Base-by-base conservation (phyloP, 2,329 filamentous ascomycete genomes). In the Colletotrichum sp. region DNA sequence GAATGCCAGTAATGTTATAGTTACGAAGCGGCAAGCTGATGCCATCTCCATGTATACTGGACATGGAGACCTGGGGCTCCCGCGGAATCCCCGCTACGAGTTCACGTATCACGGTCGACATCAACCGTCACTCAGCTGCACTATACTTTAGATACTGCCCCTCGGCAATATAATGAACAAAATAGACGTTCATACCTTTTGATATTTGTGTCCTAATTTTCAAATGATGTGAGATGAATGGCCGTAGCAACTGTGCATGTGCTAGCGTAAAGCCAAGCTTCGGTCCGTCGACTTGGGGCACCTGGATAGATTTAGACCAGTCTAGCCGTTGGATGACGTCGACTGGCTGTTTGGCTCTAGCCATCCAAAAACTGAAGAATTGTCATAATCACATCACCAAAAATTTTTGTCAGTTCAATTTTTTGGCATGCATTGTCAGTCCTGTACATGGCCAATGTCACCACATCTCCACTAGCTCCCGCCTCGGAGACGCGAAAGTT, bases 1-100 rank as follows among this genome's bases (percentile, higher is more conserved):
- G 36, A 65, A 69, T 32, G 65, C 65, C 72, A 28, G 70, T 76
- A 76, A 74, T 76, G 70, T 76, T 64, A 65, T 76, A 61, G 34
- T 34, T 27, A 61, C 59, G 65, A 74, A 74, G 59, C 70, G 44
- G 44, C 44, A 66, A 65, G 71, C 59, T 44, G 74, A 55, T 69
- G 71, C 64, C 44, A 66, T 39, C 34, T 74, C 65, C 65, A 73
- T 74, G 59, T 71, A 69, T 66, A 39, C 64, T 52, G 28, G 60
- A 69, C 34, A 60, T 73, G 74, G 74, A 60, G 32, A 32, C 16
- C 48, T 36, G 59, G 67, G 36, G 44, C 12, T 34, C 55, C 25
- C 28, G 65, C 13, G 65, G 36, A 60, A 28, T 13, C 22, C 25
- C 65, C 34, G 59, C 65, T 19, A 68, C 44, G 69, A 72, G 69